These are phyloP conservation scores for Eimeria maxima DNA, from an alignment of 169 alveolate species.

Conservation along the genomic window DNA sequence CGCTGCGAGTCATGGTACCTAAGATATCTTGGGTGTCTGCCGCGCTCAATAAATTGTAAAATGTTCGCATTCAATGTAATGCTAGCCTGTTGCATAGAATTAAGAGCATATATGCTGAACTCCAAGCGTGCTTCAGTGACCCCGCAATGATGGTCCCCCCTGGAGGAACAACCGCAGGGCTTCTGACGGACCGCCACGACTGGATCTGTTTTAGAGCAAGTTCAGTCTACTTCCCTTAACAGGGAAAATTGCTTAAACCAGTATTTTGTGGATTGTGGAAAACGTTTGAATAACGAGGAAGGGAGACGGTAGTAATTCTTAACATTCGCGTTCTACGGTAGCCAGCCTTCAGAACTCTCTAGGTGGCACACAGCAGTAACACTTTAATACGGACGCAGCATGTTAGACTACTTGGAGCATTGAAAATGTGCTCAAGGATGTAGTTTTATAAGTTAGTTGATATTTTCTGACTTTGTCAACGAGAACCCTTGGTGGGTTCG, in stretches of 20 bases:
- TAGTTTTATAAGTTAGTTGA: background rate
- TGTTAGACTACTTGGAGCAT: background rate
- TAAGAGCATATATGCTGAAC: background rate
- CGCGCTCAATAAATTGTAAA: background rate
- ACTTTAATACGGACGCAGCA: background rate
- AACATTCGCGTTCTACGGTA: no score
- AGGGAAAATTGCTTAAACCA: background rate
- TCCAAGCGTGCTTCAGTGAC: background rate
- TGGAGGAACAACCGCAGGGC: background rate
- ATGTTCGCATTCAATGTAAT: background rate
- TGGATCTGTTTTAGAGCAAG: background rate
- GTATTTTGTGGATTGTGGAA: background rate
- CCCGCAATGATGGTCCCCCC: conserved; percentile 18
- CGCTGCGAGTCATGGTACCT: conserved; percentile 35
- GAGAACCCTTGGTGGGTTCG: background rate
- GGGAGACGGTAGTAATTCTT: background rate
- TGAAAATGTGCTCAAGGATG: background rate
- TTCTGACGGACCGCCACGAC: background rate
- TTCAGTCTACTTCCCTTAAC: background rate
- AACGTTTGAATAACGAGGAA: background rate
- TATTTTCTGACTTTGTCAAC: no score
- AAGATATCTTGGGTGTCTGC: background rate
- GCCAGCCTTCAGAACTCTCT: background rate
- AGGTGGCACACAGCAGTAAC: background rate
- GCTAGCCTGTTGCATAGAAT: background rate